A percentile compares a stretch with the other conserved stretches of the same genome.
phyloP scores from a whole-genome alignment of 2,329 filamentous ascomycete species.

The Fusarium algeriense region DNA sequence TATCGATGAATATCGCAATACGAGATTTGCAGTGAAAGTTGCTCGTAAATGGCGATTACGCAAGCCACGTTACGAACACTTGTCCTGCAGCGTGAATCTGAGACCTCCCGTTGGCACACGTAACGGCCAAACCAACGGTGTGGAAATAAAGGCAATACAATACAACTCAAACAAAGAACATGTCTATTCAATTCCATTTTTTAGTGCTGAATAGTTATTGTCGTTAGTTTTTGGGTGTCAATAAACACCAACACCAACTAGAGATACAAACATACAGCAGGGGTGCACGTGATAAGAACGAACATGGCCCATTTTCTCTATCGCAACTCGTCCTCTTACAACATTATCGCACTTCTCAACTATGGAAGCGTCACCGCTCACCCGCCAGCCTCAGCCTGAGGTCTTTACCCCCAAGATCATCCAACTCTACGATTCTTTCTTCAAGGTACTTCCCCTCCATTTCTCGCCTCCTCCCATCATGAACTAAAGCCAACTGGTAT shows the following conservation, averaged over 20 bases:
- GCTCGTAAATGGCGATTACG: conserved; percentile 17
- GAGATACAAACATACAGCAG: conserved; percentile 6
- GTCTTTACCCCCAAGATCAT: conserved; percentile 96
- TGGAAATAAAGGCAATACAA: background rate
- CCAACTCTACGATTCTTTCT: conserved; percentile 86
- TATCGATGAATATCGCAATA: background rate
- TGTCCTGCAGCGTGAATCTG: conserved; percentile 10
- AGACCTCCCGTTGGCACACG: background rate
- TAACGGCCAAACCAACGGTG: background rate
- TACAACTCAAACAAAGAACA: background rate
- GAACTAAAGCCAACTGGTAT: conserved; percentile 36
- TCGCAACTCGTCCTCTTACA: conserved; percentile 34
- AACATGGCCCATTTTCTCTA: conserved; percentile 31
- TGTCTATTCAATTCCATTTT: background rate
- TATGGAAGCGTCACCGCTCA: conserved; percentile 94
- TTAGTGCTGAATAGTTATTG: conserved; percentile 8
- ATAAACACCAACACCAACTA: conserved; percentile 15
- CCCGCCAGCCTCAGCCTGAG: conserved; percentile 89
- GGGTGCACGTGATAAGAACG: conserved; percentile 27
- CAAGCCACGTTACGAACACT: conserved; percentile 32
- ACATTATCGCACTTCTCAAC: conserved; percentile 24
- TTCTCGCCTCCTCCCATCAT: conserved; percentile 29
- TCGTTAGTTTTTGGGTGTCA: background rate
- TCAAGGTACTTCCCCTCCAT: conserved; percentile 66
- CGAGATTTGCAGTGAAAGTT: background rate